Base-by-base conservation (phyloP, 2,329 filamentous ascomycete genomes). In the Verticillium isaacii region DNA sequence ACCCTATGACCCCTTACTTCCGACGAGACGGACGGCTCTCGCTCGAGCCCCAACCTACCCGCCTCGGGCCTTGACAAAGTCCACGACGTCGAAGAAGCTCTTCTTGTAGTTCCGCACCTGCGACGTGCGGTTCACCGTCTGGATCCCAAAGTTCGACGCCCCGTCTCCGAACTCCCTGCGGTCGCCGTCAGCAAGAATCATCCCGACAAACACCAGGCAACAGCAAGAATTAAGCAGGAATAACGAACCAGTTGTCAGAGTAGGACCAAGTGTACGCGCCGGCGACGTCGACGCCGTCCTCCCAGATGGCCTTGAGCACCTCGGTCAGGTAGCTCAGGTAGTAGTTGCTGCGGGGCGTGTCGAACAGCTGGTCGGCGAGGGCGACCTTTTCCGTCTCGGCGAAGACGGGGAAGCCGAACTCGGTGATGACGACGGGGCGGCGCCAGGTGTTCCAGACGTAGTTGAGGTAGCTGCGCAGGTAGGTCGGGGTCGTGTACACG, bases 361-460 rank as follows among this genome's bases (percentile, higher is more conserved):
- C 84, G 58, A 80, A 85, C 2, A 82, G 71, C 67, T 86, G 82
- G 58, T 85, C 83, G 2, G 74, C 63, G 2, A 83, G 69, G 0
- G 63, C 75, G 15, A 55, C 41, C 55, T 79, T 77, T 0, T 73
- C 67, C 3, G 72, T 72, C 66, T 85, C 83, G 9, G 67, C 77
- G 57, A 78, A 83, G 0, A 84, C 78, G 4, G 83, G 81, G 67
- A 85, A 87, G 0, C 85, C 85, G 64, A 86, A 86, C 67, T 88
- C 85, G 7, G 79, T 78, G 5, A 86, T 72, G 25, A 75, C 73
- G 8, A 83, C 73, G 0, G 82, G 81, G 0, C 71, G 69, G 36
- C 72, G 78, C 75, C 81, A 89, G 0, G 82, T 86, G 70, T 86
- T 86, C 76, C 80, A 85, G 2, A 89, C 72, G 67, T 87, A 88